These are phyloP conservation scores for Leccinum subtestaceum DNA, from an alignment of 768 basidiomycete species.

Conservation along the genomic window DNA sequence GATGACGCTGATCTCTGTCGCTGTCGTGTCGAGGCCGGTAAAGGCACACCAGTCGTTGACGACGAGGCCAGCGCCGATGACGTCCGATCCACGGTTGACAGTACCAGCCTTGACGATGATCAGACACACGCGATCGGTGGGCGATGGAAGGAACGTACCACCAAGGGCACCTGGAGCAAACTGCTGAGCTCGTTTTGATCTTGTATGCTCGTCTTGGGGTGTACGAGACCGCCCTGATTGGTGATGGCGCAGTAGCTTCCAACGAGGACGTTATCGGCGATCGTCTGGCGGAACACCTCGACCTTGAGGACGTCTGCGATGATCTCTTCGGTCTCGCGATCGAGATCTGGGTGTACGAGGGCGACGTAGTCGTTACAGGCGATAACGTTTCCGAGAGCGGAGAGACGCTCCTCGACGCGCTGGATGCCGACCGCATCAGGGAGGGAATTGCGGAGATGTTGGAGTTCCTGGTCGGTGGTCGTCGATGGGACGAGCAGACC, in stretches of 20 bases:
- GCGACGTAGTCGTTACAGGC: constrained; percentile 99
- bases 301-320: constrained; percentile 99
- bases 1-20: constrained; percentile 64
- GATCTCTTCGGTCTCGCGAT: constrained; percentile 99
- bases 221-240: constrained; percentile 96
- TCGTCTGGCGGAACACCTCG: constrained; percentile 96
- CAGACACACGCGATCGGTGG: neutral
- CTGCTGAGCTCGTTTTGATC: constrained; percentile 97
- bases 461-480: constrained; percentile 97
- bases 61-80: constrained; percentile 94
- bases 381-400: constrained; percentile 97
- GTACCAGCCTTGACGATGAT: constrained; percentile 74
- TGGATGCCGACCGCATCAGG: constrained; percentile 94
- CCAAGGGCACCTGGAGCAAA: constrained; percentile 89
- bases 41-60: constrained; percentile 99
- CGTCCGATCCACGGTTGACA: constrained; percentile 97
- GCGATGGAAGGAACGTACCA: constrained; percentile 54
- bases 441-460: constrained; percentile 93
- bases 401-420: constrained; percentile 94
- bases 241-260: constrained; percentile 94
- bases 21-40: constrained; percentile 99
- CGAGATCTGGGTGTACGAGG: constrained; percentile 96
- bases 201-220: constrained; percentile 94
- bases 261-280: constrained; percentile 95
- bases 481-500: constrained; percentile 94